These are phyloP conservation scores for Sanghuangporus baumii DNA, from an alignment of 1,284 basidiomycete species.

Conservation along the genomic window DNA sequence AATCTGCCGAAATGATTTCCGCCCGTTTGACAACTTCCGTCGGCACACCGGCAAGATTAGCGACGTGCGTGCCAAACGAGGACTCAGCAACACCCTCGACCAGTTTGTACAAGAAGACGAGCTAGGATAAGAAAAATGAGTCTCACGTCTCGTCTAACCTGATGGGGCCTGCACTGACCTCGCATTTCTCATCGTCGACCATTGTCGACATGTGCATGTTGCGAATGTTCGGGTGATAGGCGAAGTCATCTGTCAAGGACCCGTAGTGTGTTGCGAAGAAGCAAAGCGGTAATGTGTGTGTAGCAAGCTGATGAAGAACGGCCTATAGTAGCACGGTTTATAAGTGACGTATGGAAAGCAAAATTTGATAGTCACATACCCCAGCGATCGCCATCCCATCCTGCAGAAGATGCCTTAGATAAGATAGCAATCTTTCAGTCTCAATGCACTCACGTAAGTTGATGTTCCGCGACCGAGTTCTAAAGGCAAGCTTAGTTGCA, in stretches of 20 bases:
- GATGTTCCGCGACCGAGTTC: constrained; percentile 88
- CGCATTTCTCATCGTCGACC: constrained; percentile 84
- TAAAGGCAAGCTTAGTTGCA: constrained; percentile 26
- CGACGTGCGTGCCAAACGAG: constrained; percentile 92
- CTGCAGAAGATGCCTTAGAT: constrained; percentile 37
- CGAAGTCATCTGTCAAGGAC: constrained; percentile 80
- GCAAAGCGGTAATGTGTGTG: constrained; percentile 80
- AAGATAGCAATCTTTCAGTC: not conserved
- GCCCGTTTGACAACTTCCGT: constrained; percentile 79
- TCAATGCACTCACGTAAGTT: constrained; percentile 56
- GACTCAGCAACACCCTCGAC: constrained; percentile 84
- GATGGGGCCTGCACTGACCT: constrained; percentile 38
- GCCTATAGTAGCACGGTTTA: constrained; percentile 40
- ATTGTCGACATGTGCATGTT: constrained; percentile 94
- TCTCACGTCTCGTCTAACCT: not conserved
- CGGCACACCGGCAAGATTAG: constrained; percentile 81
- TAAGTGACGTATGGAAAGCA: constrained; percentile 1
- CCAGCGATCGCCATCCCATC: constrained; percentile 96
- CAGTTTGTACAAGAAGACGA: constrained; percentile 92
- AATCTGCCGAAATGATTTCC: constrained; percentile 81
- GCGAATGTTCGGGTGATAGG: constrained; percentile 88
- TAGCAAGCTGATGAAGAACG: constrained; percentile 89
- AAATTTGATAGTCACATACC: constrained; percentile 34
- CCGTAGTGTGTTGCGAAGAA: constrained; percentile 90
- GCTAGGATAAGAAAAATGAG: constrained; percentile 34